Percentiles rank a stretch among this genome's conserved stretches.
Conservation (phyloP, 176 grass and related monocot species). For the Tillandsia fasciculata region DNA sequence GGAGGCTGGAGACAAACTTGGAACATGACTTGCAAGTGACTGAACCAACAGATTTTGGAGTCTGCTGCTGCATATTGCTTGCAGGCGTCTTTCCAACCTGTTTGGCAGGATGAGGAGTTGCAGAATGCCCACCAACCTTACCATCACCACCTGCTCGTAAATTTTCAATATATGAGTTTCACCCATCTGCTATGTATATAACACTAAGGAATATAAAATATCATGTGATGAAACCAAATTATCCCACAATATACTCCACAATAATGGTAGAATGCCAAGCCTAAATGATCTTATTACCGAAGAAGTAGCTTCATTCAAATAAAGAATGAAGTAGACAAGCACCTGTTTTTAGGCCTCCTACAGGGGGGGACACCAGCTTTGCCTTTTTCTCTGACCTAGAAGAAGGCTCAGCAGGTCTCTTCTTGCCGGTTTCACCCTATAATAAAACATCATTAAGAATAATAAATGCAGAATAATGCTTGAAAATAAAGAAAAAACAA, state of each 20-base stretch:
- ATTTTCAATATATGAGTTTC: constrained; percentile 1
- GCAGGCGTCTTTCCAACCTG: constrained; percentile 46
- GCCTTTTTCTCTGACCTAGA: too few species aligned
- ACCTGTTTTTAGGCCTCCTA: too few species aligned
- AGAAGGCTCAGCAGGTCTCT: too few species aligned
- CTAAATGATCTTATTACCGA: not conserved
- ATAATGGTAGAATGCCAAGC: not conserved
- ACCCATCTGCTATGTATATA: not conserved
- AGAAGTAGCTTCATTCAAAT: too few species aligned
- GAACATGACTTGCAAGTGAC: constrained; percentile 53
- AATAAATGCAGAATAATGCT: too few species aligned
- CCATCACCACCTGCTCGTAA: constrained; percentile 26
- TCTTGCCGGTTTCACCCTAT: too few species aligned
- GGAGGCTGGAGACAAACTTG: constrained; percentile 38
- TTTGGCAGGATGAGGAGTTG: constrained; percentile 79
- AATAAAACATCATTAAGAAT: too few species aligned
- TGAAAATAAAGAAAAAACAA: too few species aligned
- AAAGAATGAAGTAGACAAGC: too few species aligned
- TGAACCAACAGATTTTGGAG: constrained; percentile 57
- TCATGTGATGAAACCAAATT: not conserved
- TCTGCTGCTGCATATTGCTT: constrained; percentile 45
- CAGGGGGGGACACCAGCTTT: too few species aligned
- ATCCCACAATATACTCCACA: too few species aligned
- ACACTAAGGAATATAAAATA: too few species aligned
- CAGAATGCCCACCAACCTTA: constrained; percentile 55